Evolutionary conservation across 768 basidiomycete genomes (phyloP).

Genomic region (Lentinula boryana): DNA sequence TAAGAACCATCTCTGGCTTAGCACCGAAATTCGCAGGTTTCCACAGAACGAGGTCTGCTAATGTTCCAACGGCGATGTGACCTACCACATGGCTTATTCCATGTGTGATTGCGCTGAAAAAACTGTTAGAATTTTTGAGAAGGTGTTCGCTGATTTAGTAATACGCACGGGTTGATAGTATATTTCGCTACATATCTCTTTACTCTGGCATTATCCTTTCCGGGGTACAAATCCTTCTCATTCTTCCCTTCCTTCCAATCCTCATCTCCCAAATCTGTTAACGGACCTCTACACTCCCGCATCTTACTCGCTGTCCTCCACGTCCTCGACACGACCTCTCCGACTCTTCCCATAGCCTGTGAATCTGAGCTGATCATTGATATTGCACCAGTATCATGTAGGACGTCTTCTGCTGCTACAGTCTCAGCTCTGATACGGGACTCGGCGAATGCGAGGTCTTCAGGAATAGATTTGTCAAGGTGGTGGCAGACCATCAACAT

Average conservation of each 20-base stretch:
- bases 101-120: slow-evolving; percentile 79
- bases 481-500: slow-evolving; percentile 99
- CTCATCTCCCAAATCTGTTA: slow-evolving; percentile 62
- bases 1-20: slow-evolving; percentile 91
- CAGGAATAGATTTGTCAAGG: slow-evolving; percentile 83
- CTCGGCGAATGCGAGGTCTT: slow-evolving; percentile 94
- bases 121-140: not conserved
- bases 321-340: slow-evolving; percentile 86
- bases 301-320: slow-evolving; percentile 99
- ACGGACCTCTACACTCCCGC: slow-evolving; percentile 70
- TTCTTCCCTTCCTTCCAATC: slow-evolving; percentile 61
- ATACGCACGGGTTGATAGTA: slow-evolving; percentile 90
- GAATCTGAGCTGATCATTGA: slow-evolving; percentile 96
- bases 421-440: slow-evolving; percentile 97
- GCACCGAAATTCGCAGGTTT: slow-evolving; percentile 90
- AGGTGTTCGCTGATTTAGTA: not conserved
- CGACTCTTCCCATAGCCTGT: slow-evolving; percentile 98
- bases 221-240: slow-evolving; percentile 42
- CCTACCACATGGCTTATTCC: slow-evolving; percentile 88
- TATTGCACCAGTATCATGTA: slow-evolving; percentile 90
- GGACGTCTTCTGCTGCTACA: slow-evolving; percentile 93
- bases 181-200: slow-evolving; percentile 96
- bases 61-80: slow-evolving; percentile 69
- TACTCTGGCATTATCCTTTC: slow-evolving; percentile 81
- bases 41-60: slow-evolving; percentile 97